Conservation (phyloP, 805 yeast species). For the Nakazawaea pomicola region DNA sequence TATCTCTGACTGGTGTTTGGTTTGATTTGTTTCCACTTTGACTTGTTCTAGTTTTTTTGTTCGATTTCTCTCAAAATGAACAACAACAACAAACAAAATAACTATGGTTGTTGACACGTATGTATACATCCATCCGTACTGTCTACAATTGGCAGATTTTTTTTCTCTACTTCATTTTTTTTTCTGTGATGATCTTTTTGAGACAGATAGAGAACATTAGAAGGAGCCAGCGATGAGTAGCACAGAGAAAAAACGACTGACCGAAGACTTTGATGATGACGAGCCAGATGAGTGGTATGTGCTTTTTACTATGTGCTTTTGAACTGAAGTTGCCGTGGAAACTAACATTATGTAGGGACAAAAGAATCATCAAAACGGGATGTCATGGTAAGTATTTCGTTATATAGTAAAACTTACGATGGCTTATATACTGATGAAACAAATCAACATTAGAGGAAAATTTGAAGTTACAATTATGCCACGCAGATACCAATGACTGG, state of each 20-base stretch:
- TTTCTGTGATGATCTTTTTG: too few species aligned
- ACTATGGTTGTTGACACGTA: too few species aligned
- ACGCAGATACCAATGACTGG: slow-evolving; percentile 83
- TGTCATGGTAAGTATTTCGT: slow-evolving; percentile 44
- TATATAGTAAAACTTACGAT: not conserved
- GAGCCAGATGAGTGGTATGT: slow-evolving; percentile 67
- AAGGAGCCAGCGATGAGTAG: not conserved
- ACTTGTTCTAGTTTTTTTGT: too few species aligned
- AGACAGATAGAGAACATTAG: not conserved
- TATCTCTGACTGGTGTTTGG: too few species aligned
- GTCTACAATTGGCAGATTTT: too few species aligned
- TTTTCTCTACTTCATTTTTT: too few species aligned
- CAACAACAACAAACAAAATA: too few species aligned
- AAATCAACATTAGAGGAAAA: slow-evolving; percentile 60
- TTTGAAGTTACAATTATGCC: slow-evolving; percentile 64
- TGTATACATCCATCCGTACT: too few species aligned
- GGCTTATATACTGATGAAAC: too few species aligned
- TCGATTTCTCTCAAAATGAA: too few species aligned
- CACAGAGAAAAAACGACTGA: slow-evolving; percentile 17
- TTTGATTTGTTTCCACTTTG: too few species aligned
- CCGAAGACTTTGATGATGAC: slow-evolving; percentile 39
- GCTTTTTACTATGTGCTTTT: not conserved
- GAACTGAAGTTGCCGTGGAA: not conserved
- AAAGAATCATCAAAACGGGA: slow-evolving; percentile 69
- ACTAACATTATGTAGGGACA: slow-evolving; percentile 42